Evolutionary conservation across 306 rosid genomes (phyloP), one percentile per base, ranked within the genome.

Genomic region (Inga oerstediana): DNA sequence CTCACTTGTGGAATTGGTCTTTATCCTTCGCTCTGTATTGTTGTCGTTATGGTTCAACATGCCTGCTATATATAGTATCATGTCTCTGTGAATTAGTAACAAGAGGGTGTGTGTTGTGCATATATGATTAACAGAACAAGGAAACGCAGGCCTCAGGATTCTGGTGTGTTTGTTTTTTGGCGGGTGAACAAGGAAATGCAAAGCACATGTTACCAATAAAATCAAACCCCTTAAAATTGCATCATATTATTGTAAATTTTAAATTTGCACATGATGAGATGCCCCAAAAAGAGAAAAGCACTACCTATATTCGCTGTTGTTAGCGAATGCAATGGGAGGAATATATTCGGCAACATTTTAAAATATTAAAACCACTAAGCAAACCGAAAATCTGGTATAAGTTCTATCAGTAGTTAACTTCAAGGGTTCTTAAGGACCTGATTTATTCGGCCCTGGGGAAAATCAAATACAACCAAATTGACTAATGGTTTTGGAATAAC

Each of bases 101-200:
- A 62, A 12, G 79, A 19, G 59, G 56, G 2, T 49, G 56, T 49
- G 56, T 4, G 56, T 39, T 14, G 5, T 46, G 16, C 44, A 12
- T 64, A 1, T 32, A 64, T 83, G 34, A 46, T 56, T 75, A 73
- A 74, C 92, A 92, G 97, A 91, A 89, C 14, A 95, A 91, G 77
- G 64, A 52, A 2, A 15, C 19, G 37, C 35, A 24, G 77, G 19
- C 41, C 61, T 22, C 61, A 27, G 30, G 61, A 73, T 15, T 73
- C 62, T 73, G 15, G 27, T 13, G 59, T 16, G 30, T 27, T 27
- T 27, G 30, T 48, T 45, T 46, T 13, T 41, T 72, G 13, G 12
- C 9, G 70, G 30, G 70, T 64, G 37, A 30, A 27, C 70, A 19
- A 37, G 73, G 44, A 49, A 22, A 54, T 19, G 54, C 32, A 41